Base-by-base conservation (phyloP, 2,329 filamentous ascomycete genomes). In the Alternaria viburni region DNA sequence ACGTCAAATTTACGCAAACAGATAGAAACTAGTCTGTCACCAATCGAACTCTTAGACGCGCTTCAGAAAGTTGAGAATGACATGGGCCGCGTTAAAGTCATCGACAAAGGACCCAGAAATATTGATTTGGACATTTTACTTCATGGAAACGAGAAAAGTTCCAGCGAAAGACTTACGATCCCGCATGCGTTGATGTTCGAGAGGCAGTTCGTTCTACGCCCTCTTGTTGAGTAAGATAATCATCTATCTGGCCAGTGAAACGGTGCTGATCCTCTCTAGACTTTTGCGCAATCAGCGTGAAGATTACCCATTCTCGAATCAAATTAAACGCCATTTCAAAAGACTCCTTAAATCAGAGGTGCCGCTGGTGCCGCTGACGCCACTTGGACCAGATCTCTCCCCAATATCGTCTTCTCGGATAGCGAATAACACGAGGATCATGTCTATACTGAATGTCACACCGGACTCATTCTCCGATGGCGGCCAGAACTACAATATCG, bases 401-500 rank as follows among this genome's bases (percentile, higher is more conserved):
- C 72, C 70, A 7, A 72, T 80, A 17, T 71, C 71, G 13, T 66
- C 75, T 8, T 65, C 69, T n/a, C 67, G 70, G n/a, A 50, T 64
- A 12, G 23, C 61, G 6, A 70, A 75, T 28, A 54, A 83, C 57
- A 97, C 95, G 0, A 88, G 89, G 49, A 82, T 97, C 69, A 99
- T 99, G 96, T 92, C 92, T 58, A 97, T 99, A 67, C 85, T 98
- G 49, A 99, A 99, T 80, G 83, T 97, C 56, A 98, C 96, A 0
- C 95, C 95, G 0, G 95, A 99, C 81, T 98, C 95, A 10, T 99
- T 99, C 83, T 98, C 95, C 1, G 94, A 98, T 76, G 95, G 93
- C 57, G 93, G 93, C 9, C 74, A 84, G 9, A 87, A 77, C 47
- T 77, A 70, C 57, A 67, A 72, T 47, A 57, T 81, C 12, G 83